Percentiles rank a stretch among this genome's conserved stretches.
phyloP scores from a whole-genome alignment of 2,329 filamentous ascomycete genomes.

The Coniochaeta hoffmannii region DNA sequence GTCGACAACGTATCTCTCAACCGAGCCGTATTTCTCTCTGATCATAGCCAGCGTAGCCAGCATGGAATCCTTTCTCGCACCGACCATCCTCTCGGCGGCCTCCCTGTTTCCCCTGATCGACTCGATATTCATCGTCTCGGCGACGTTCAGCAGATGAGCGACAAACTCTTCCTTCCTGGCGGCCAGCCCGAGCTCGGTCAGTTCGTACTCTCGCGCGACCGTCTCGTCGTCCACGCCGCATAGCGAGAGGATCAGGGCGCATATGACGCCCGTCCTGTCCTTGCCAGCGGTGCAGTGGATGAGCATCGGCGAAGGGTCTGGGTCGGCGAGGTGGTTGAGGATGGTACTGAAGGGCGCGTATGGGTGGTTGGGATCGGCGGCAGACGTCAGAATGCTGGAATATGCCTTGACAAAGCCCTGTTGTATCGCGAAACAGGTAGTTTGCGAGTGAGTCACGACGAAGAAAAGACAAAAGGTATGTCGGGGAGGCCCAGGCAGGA shows the following conservation, averaged over 20 bases:
- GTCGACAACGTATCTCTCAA: slow-evolving; percentile 54
- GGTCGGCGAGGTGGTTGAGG: slow-evolving; percentile 45
- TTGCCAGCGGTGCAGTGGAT: slow-evolving; percentile 74
- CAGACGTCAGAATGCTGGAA: slow-evolving; percentile 49
- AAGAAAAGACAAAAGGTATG: not conserved
- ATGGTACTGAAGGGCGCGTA: slow-evolving; percentile 48
- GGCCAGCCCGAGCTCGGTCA: slow-evolving; percentile 56
- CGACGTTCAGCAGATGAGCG: slow-evolving; percentile 37
- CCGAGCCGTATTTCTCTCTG: slow-evolving; percentile 51
- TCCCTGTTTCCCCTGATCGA: slow-evolving; percentile 37
- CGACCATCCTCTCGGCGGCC: slow-evolving; percentile 37
- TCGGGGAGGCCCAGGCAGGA: not conserved
- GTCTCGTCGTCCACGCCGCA: slow-evolving; percentile 51
- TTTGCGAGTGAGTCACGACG: slow-evolving; percentile 2
- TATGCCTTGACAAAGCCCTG: slow-evolving; percentile 60
- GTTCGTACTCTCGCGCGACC: slow-evolving; percentile 61
- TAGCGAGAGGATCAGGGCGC: slow-evolving; percentile 57
- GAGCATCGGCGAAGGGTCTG: slow-evolving; percentile 41
- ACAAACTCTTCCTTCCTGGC: slow-evolving; percentile 45
- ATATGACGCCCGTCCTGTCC: slow-evolving; percentile 66
- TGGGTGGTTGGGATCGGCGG: slow-evolving; percentile 31
- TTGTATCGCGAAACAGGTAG: not conserved
- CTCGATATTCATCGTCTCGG: slow-evolving; percentile 17
- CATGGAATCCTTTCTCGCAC: slow-evolving; percentile 41
- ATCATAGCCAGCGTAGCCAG: slow-evolving; percentile 45